Base-by-base conservation (phyloP, 1,284 basidiomycete genomes). In the Leccinum proliferum region DNA sequence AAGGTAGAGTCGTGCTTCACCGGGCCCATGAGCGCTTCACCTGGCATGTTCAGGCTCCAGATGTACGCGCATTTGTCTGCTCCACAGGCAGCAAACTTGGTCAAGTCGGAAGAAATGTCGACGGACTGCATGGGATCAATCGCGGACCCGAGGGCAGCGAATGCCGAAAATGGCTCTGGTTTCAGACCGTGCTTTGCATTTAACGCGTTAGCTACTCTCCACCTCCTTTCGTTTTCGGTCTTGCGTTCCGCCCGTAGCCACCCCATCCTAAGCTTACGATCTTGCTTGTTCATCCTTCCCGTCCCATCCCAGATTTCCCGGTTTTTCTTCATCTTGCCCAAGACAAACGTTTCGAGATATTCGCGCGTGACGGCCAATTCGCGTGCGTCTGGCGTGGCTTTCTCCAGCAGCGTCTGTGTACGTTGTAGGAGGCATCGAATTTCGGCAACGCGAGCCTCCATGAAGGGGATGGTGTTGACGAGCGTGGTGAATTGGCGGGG, bases 251-350 rank as follows among this genome's bases (percentile, higher is more conserved):
- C 67, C 62, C 74, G 72, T 56, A 73, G 67, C 73, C 70, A 76
- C 59, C 72, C 73, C 63, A 75, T 73, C 63, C 77, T 72, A 15
- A 71, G 57, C 64, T 75, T 78, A 60, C 72, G 71, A 32, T 62
- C 57, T 52, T 63, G 62, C 64, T 76, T 75, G 53, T 68, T 68
- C 67, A 77, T 71, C 60, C 43, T 66, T 6, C 70, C 76, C 43
- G 74, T 72, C 56, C 73, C 73, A 34, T 72, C 73, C 70, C 66
- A 75, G 9, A 75, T 62, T 12, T 75, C 71, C 7, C 57, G 65
- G 41, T 70, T 72, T 32, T 64, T 43, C 60, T 75, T 72, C 71
- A 72, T 73, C 58, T 65, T 73, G 52, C 25, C 69, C 21, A 72
- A 25, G 14, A 73, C 41, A 52, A 66, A 64, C 3, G 57, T 60